phyloP scores from a whole-genome alignment of 495 filamentous ascomycete species.

The Polyplosphaeria fusca region DNA sequence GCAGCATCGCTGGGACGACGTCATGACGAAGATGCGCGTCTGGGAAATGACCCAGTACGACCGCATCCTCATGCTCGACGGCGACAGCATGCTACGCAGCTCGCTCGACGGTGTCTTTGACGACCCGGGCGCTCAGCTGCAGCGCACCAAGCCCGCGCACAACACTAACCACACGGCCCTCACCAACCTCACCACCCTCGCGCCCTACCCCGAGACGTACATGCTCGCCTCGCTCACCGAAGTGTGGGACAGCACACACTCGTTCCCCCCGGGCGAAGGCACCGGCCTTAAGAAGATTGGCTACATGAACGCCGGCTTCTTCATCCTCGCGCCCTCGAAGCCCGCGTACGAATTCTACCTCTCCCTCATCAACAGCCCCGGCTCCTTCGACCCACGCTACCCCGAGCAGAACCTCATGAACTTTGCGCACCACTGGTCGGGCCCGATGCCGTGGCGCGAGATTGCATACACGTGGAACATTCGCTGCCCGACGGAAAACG shows the following conservation, averaged over 20 bases:
- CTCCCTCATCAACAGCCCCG: conserved; percentile 14
- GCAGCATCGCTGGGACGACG: conserved; percentile 16
- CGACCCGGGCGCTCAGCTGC: conserved; percentile 14
- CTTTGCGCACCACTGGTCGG: conserved; percentile 26
- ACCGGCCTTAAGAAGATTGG: conserved; percentile 9
- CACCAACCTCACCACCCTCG: neutral
- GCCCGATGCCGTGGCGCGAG: conserved; percentile 20
- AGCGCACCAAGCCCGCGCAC: neutral
- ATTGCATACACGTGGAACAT: conserved; percentile 20
- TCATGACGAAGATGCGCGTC: conserved; percentile 32
- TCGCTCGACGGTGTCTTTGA: conserved; percentile 28
- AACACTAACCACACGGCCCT: neutral
- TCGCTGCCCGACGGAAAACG: conserved; percentile 11
- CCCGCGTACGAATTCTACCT: conserved; percentile 23
- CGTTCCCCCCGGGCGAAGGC: conserved; percentile 3
- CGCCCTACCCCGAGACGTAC: conserved; percentile 17
- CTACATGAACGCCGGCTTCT: conserved; percentile 30
- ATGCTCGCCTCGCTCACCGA: conserved; percentile 18
- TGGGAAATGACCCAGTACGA: conserved; percentile 32
- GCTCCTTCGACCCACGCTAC: conserved; percentile 20
- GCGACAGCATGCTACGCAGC: conserved; percentile 23
- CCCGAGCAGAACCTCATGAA: conserved; percentile 30
- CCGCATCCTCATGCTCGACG: conserved; percentile 28
- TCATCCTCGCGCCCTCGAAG: conserved; percentile 15
- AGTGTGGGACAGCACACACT: conserved; percentile 7